phyloP scores from a whole-genome alignment of 2,329 filamentous ascomycete genomes.

The Samsoniella hepiali region DNA sequence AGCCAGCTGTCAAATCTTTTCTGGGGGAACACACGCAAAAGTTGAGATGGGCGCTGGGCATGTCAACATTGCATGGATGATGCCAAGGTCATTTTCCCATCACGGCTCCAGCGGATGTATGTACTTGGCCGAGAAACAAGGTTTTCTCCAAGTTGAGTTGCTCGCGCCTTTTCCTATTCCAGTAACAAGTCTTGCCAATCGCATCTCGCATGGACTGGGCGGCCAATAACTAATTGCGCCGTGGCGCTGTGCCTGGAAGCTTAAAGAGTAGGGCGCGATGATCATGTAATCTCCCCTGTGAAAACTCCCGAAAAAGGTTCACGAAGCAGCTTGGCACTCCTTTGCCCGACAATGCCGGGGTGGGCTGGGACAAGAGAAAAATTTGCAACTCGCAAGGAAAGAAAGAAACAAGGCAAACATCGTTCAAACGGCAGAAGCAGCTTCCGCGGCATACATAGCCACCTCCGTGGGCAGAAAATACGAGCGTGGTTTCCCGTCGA shows the following conservation, averaged over 20 bases:
- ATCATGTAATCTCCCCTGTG: background rate
- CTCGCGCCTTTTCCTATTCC: background rate
- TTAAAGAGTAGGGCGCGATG: background rate
- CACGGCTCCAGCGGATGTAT: too few species aligned
- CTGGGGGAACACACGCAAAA: background rate
- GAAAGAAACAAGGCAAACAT: background rate
- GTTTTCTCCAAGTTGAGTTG: background rate
- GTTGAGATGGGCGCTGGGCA: background rate
- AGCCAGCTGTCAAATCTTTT: background rate
- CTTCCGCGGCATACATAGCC: background rate
- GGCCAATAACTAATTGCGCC: background rate
- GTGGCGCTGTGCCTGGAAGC: slow-evolving; percentile 11
- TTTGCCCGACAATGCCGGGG: background rate
- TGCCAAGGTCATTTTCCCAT: background rate
- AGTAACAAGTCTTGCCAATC: background rate
- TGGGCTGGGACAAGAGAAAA: background rate
- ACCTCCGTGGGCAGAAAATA: slow-evolving; percentile 14
- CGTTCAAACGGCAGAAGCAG: background rate
- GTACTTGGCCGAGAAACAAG: background rate
- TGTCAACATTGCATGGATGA: too few species aligned
- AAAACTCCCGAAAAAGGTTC: background rate
- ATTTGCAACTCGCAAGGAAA: background rate
- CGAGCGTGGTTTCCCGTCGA: slow-evolving; percentile 4
- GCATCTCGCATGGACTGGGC: background rate
- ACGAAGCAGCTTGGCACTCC: background rate